A percentile compares a stretch with the other conserved stretches of the same genome.
Conservation (phyloP, 1,284 basidiomycete species). For the Flammula alnicola region DNA sequence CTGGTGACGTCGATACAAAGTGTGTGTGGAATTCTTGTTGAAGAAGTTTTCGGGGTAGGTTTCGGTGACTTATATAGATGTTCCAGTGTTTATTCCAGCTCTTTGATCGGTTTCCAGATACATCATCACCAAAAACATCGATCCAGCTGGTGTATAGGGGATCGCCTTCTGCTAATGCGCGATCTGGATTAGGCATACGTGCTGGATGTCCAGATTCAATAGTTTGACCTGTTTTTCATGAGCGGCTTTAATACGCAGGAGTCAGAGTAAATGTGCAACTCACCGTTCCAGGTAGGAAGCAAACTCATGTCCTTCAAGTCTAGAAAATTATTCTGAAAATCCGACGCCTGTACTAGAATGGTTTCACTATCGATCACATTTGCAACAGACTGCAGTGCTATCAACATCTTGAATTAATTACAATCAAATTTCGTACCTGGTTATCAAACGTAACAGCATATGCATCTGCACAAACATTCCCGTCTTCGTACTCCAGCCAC, state of each 20-base stretch:
- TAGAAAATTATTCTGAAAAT: slow-evolving; percentile 18
- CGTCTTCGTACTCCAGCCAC: slow-evolving; percentile 27
- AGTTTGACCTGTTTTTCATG: slow-evolving; percentile 14
- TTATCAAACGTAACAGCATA: slow-evolving; percentile 22
- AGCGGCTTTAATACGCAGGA: slow-evolving; percentile 10
- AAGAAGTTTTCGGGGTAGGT: slow-evolving; percentile 34
- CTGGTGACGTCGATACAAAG: slow-evolving; percentile 40
- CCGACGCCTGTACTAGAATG: slow-evolving; percentile 23
- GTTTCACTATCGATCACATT: slow-evolving; percentile 24
- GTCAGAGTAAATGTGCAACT: slow-evolving; percentile 14
- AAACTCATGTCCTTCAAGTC: slow-evolving; percentile 13
- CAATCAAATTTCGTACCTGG: slow-evolving; percentile 9
- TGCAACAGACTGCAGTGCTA: slow-evolving; percentile 4
- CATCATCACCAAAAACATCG: slow-evolving; percentile 34
- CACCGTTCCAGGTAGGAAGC: slow-evolving; percentile 20
- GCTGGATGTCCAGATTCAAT: slow-evolving; percentile 23
- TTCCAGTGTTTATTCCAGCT: slow-evolving; percentile 39
- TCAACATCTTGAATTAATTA: slow-evolving; percentile 5
- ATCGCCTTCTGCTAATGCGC: slow-evolving; percentile 30
- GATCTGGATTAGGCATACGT: slow-evolving; percentile 36
- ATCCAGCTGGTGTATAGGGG: slow-evolving; percentile 33
- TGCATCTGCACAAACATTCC: slow-evolving; percentile 23
- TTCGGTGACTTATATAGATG: slow-evolving; percentile 33
- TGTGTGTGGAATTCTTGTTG: slow-evolving; percentile 38
- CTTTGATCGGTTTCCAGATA: slow-evolving; percentile 35